Base-by-base conservation (phyloP, 345 rosid genomes). In the Citrus inodora region DNA sequence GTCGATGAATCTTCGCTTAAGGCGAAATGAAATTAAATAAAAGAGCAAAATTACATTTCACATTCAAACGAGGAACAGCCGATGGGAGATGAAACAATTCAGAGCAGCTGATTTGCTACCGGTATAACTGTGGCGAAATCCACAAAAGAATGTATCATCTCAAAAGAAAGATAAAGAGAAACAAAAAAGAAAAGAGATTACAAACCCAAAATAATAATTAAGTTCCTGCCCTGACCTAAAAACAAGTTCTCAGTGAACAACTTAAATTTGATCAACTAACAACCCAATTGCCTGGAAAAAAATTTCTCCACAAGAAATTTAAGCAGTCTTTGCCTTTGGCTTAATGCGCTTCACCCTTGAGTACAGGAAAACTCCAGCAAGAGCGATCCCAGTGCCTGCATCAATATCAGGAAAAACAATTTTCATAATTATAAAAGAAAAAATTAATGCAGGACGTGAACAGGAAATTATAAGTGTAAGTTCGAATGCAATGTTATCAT, bases 261-360 rank as follows among this genome's bases (percentile, higher is more conserved):
- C 14, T 7, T 32, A 19, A n/a, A 64, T 33, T 71, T 69, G 33
- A 62, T 62, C 69, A 33, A 62, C 51, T 71, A 68, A 27, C 60
- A 13, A 62, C 42, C 37, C 11, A 28, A 81, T 17, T 72, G 42
- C 67, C 75, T 37, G 56, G 40, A 69, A 82, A 82, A 81, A 6
- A 81, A 51, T 4, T 51, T 71, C 55, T 75, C 64, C 14, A 42
- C 67, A 1, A 6, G 8, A 63, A 40, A 63, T 69, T 85, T 76
- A 97, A 63, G 93, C 92, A 73, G 90, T 73, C 89, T 94, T 94
- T 14, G 93, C 83, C 94, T 94, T 92, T 35, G 98, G 85, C 86
- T 94, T 94, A 33, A 96, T 88, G 80, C 98, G 84, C 86, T 94
- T 96, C 92, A 92, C 98, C 83, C 98, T 89, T 9, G 99, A 97